phyloP scores from a whole-genome alignment of 73 alveolate species.

The Stentor roeselii region DNA sequence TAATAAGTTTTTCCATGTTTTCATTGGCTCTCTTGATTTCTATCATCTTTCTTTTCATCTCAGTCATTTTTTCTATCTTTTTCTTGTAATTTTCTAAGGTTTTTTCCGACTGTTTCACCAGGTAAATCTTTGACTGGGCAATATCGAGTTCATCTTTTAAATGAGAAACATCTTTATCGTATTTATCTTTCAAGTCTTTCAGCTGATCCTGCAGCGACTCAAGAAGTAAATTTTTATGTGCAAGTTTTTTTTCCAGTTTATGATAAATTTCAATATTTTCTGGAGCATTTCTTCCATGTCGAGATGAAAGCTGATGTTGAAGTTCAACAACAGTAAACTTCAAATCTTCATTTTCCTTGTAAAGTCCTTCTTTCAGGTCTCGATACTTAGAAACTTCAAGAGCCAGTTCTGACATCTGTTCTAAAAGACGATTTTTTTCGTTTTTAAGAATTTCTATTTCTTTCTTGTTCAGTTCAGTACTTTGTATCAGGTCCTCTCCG shows the following conservation, averaged over 20 bases:
- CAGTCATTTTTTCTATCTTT: background rate
- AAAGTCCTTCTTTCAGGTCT: background rate
- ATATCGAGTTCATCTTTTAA: slow-evolving; percentile 15
- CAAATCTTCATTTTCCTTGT: slow-evolving; percentile 1
- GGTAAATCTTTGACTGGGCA: background rate
- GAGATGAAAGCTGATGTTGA: background rate
- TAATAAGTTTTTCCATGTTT: background rate
- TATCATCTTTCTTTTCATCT: background rate
- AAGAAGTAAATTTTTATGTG: background rate
- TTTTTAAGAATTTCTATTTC: background rate
- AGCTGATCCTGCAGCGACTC: background rate
- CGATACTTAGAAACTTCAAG: background rate
- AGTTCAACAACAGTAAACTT: background rate
- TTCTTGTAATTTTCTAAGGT: background rate
- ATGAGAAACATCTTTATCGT: background rate
- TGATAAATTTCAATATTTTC: background rate
- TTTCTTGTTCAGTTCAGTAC: background rate
- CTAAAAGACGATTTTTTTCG: slow-evolving; percentile 9
- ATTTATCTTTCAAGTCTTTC: background rate
- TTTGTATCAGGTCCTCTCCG: background rate
- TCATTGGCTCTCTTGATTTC: background rate
- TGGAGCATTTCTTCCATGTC: background rate
- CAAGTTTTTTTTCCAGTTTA: background rate
- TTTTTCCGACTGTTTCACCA: background rate
- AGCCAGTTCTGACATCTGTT: background rate